Percentiles rank a stretch among this genome's conserved stretches.
Evolutionary conservation across 108 stramenopile genomes (phyloP).

Genomic region (Skeletonema grethae): DNA sequence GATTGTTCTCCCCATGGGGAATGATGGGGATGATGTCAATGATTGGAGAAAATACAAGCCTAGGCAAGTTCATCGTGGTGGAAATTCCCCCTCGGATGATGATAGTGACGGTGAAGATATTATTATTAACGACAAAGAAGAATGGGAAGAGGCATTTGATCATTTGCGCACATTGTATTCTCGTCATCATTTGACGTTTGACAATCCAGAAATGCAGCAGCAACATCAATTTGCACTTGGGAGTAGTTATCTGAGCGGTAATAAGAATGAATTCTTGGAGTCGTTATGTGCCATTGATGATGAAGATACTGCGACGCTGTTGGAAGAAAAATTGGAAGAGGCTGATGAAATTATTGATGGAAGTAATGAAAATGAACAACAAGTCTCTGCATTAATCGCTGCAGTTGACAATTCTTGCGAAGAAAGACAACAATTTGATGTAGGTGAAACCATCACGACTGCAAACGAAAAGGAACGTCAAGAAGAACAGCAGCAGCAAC

Average conservation of each 20-base stretch:
- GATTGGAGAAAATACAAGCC: conserved; percentile 6
- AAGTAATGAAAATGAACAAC: conserved; percentile 3
- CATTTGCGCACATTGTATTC: conserved; percentile 2
- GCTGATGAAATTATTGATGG: too few species aligned
- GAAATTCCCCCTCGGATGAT: too few species aligned
- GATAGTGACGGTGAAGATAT: background rate
- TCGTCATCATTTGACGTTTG: background rate
- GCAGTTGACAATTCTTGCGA: too few species aligned
- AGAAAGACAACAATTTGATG: too few species aligned
- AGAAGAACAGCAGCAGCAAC: background rate
- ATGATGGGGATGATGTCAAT: background rate
- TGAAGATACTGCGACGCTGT: background rate
- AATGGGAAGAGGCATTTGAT: background rate
- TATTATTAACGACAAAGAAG: background rate
- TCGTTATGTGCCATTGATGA: background rate
- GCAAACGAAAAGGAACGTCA: background rate
- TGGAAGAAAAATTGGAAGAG: background rate
- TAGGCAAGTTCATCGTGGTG: background rate
- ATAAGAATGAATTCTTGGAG: background rate
- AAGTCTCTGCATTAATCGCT: background rate
- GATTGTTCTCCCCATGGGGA: background rate
- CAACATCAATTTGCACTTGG: background rate
- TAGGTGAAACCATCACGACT: too few species aligned
- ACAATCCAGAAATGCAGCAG: background rate
- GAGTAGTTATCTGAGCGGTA: background rate